Conservation (phyloP, 2,329 filamentous ascomycete genomes). For the Aphanocladium album region DNA sequence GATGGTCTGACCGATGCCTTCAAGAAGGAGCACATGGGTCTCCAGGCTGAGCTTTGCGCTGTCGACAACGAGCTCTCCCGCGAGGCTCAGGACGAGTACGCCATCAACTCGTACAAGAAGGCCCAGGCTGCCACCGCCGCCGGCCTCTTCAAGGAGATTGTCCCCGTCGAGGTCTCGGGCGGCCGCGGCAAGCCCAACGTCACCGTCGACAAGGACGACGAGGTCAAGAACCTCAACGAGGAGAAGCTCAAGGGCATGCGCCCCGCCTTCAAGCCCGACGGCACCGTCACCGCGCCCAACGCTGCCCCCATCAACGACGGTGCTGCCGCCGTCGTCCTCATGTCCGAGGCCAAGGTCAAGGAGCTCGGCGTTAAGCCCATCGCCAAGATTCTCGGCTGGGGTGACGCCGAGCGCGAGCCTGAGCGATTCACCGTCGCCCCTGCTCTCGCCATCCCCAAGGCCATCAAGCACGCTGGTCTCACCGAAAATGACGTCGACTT, state of each 20-base stretch:
- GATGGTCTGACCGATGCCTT: slow-evolving; percentile 94
- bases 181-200: slow-evolving; percentile 85
- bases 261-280: slow-evolving; percentile 74
- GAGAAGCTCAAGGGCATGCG: slow-evolving; percentile 82
- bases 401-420: slow-evolving; percentile 84
- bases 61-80: slow-evolving; percentile 74
- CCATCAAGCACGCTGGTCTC: slow-evolving; percentile 88
- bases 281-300: slow-evolving; percentile 93
- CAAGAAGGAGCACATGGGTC: slow-evolving; percentile 94
- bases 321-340: slow-evolving; percentile 84
- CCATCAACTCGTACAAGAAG: slow-evolving; percentile 91
- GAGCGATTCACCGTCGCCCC: slow-evolving; percentile 95
- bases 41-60: slow-evolving; percentile 88
- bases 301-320: slow-evolving; percentile 95
- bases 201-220: slow-evolving; percentile 80
- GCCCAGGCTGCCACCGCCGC: slow-evolving; percentile 79
- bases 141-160: slow-evolving; percentile 84
- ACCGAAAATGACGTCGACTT: slow-evolving; percentile 74
- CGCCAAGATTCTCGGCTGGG: slow-evolving; percentile 97
- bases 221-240: slow-evolving; percentile 88
- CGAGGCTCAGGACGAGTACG: slow-evolving; percentile 90
- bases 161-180: slow-evolving; percentile 79
- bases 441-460: slow-evolving; percentile 92
- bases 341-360: slow-evolving; percentile 91
- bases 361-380: slow-evolving; percentile 86